Conservation (phyloP, 768 basidiomycete genomes). For the Pseudohyphozyma bogoriensis region DNA sequence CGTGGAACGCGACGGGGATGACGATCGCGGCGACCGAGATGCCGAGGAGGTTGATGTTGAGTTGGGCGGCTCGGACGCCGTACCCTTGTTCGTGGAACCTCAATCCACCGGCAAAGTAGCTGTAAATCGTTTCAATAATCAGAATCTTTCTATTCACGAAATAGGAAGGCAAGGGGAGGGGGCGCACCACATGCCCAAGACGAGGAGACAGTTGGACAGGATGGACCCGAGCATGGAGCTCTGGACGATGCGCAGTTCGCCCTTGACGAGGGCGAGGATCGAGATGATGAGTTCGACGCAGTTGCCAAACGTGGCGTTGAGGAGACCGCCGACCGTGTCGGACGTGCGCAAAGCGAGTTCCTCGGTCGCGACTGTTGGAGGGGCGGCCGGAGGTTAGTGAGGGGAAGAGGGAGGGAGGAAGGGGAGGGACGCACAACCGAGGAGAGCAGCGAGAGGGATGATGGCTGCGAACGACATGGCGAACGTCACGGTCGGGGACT, state of each 20-base stretch:
- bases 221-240: constrained; percentile 61
- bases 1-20: constrained; percentile 56
- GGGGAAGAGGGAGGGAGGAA: too few relatives aligned
- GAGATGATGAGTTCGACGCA: constrained; percentile 31
- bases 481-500: constrained; percentile 20
- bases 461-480: constrained; percentile 70
- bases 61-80: constrained; percentile 28
- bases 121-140: too few relatives aligned
- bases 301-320: constrained; percentile 51
- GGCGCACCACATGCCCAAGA: constrained; percentile 42
- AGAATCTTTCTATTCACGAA: background rate
- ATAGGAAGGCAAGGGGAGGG: constrained; percentile 5
- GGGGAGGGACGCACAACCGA: too few relatives aligned
- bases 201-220: constrained; percentile 64
- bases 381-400: too few relatives aligned
- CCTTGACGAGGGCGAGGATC: constrained; percentile 55
- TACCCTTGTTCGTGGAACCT: constrained; percentile 32
- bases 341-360: constrained; percentile 72
- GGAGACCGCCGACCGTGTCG: constrained; percentile 42
- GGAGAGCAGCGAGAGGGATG: constrained; percentile 69
- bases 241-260: constrained; percentile 69
- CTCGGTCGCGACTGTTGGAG: constrained; percentile 80
- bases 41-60: constrained; percentile 32
- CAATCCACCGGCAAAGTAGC: constrained; percentile 13
- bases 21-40: constrained; percentile 24